A percentile compares a stretch with the other conserved stretches of the same genome.
These are phyloP conservation scores for Penicillium psychrofluorescens DNA, from an alignment of 495 filamentous ascomycete genomes.

Conservation along the genomic window DNA sequence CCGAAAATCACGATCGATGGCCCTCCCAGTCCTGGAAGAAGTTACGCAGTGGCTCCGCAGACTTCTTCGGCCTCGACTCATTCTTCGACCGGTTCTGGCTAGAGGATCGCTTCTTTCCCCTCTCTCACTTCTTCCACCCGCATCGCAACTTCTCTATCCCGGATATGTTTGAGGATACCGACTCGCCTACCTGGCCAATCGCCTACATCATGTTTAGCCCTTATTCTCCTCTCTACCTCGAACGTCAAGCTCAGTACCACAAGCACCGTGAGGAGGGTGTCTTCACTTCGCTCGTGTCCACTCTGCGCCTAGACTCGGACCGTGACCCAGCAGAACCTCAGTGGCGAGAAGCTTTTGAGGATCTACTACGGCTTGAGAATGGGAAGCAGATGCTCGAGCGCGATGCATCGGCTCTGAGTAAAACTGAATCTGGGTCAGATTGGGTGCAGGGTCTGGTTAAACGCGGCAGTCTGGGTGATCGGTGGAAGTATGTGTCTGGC, in stretches of 20 bases:
- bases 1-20: constrained; percentile 9
- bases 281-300: constrained; percentile 32
- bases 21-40: constrained; percentile 2
- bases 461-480: constrained; percentile 32
- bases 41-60: constrained; percentile 6
- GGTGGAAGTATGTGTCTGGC: constrained; percentile 24
- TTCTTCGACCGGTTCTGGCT: constrained; percentile 29
- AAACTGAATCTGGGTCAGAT: constrained; percentile 21
- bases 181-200: constrained; percentile 30
- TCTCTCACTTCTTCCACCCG: constrained; percentile 21
- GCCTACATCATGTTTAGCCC: constrained; percentile 36
- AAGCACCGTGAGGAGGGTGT: constrained; percentile 21
- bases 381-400: constrained; percentile 39
- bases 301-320: constrained; percentile 20
- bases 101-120: constrained; percentile 22
- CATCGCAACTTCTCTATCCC: constrained; percentile 19
- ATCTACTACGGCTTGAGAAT: constrained; percentile 43
- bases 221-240: constrained; percentile 46
- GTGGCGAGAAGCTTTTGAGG: constrained; percentile 52
- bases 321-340: constrained; percentile 27
- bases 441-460: constrained; percentile 32
- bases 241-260: constrained; percentile 25
- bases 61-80: constrained; percentile 26
- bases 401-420: constrained; percentile 11
- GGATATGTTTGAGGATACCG: constrained; percentile 21